These are phyloP conservation scores for Phylloporus sp. DNA, from an alignment of 1,284 basidiomycete species.

Conservation along the genomic window DNA sequence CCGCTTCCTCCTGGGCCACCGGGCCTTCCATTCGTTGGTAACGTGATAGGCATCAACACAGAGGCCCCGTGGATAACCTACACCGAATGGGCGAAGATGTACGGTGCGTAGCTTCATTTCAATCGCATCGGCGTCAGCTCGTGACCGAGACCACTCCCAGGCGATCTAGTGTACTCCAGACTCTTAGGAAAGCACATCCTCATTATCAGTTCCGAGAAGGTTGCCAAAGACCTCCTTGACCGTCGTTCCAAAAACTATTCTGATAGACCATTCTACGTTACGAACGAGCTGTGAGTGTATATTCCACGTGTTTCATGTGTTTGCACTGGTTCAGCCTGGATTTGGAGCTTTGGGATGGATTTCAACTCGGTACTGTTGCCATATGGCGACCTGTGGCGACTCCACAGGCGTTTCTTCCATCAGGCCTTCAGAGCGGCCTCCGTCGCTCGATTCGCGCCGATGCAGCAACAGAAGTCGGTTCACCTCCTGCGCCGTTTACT, in stretches of 20 bases:
- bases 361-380: constrained; percentile 16
- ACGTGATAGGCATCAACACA: constrained; percentile 20
- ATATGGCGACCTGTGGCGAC: constrained; percentile 21
- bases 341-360: constrained; percentile 15
- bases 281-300: constrained; percentile 15
- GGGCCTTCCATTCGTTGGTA: constrained; percentile 24
- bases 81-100: constrained; percentile 18
- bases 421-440: constrained; percentile 13
- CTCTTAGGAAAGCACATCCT: constrained; percentile 21
- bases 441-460: constrained; percentile 5
- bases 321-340: background rate
- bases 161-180: constrained; percentile 20
- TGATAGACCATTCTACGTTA: constrained; percentile 15
- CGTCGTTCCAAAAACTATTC: constrained; percentile 21
- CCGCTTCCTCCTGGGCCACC: constrained; percentile 19
- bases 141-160: constrained; percentile 2
- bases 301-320: too few relatives aligned
- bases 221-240: constrained; percentile 27
- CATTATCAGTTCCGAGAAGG: constrained; percentile 23
- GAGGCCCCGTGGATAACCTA: constrained; percentile 21
- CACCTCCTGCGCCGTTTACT: constrained; percentile 14
- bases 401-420: constrained; percentile 28
- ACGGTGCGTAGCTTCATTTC: constrained; percentile 11
- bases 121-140: background rate
- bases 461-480: constrained; percentile 15